Percentiles rank a stretch among this genome's conserved stretches.
Evolutionary conservation across 2,329 filamentous ascomycete species (phyloP).

Genomic region (Fusarium caatingaense): DNA sequence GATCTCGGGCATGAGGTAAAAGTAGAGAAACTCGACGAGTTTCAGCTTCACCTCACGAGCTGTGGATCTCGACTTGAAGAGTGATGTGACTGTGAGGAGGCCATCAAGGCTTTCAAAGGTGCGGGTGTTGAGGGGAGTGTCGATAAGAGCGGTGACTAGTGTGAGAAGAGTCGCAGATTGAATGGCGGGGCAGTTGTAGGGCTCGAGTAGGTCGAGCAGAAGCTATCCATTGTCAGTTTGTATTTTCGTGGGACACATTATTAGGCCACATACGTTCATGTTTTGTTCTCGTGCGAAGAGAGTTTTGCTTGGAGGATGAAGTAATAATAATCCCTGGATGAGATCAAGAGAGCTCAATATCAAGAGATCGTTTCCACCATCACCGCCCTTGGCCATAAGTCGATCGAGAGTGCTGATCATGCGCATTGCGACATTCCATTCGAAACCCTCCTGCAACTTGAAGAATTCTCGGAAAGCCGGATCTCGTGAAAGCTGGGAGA

Average conservation of each 20-base stretch:
- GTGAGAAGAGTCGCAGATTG: slow-evolving; percentile 91
- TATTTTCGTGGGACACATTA: not conserved
- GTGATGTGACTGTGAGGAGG: slow-evolving; percentile 87
- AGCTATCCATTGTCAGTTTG: slow-evolving; percentile 62
- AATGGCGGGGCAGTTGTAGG: slow-evolving; percentile 89
- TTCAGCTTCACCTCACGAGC: slow-evolving; percentile 92
- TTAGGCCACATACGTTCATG: slow-evolving; percentile 78
- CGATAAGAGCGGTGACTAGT: slow-evolving; percentile 88
- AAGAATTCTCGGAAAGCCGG: slow-evolving; percentile 96
- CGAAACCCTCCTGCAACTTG: slow-evolving; percentile 94
- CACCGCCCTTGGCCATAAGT: slow-evolving; percentile 82
- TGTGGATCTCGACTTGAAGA: slow-evolving; percentile 91
- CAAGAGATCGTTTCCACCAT: slow-evolving; percentile 86
- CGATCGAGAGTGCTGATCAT: slow-evolving; percentile 88
- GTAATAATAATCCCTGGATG: slow-evolving; percentile 85
- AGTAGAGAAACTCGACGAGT: slow-evolving; percentile 97
- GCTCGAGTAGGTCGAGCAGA: slow-evolving; percentile 92
- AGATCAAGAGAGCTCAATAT: slow-evolving; percentile 90
- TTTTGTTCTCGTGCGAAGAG: slow-evolving; percentile 90
- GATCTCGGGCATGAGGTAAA: slow-evolving; percentile 96
- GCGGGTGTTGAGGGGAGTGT: slow-evolving; percentile 87
- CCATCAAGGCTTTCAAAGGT: slow-evolving; percentile 94
- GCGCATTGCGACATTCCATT: slow-evolving; percentile 94
- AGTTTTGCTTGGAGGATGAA: slow-evolving; percentile 89
- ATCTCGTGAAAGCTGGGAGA: slow-evolving; percentile 80